Evolutionary conservation across 495 filamentous ascomycete genomes (phyloP).

Genomic region (Talaromyces stipitatus): DNA sequence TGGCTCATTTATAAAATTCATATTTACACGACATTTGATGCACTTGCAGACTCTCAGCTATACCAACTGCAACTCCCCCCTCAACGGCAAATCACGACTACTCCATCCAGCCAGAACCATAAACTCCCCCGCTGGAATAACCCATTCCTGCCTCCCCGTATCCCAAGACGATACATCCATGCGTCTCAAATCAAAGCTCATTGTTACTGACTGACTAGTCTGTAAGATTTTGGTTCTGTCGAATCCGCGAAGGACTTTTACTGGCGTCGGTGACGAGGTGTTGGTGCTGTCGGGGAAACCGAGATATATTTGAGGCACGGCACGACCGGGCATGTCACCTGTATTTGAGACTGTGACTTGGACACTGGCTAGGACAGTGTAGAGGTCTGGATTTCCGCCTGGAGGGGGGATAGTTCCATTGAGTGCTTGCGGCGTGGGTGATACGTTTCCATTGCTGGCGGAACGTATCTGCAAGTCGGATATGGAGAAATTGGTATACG

Average conservation of each 20-base stretch:
- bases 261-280: slow-evolving; percentile 3
- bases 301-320: slow-evolving; percentile 60
- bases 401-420: not conserved
- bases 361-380: slow-evolving; percentile 43
- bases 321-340: slow-evolving; percentile 38
- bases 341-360: slow-evolving; percentile 47
- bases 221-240: slow-evolving; percentile 35
- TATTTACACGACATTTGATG: too few relatives aligned
- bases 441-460: not conserved
- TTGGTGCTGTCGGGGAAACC: slow-evolving; percentile 29
- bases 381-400: slow-evolving; percentile 50
- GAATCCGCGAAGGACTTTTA: slow-evolving; percentile 49
- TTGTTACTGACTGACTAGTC: slow-evolving; percentile 28
- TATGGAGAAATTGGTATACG: slow-evolving; percentile 7
- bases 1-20: too few relatives aligned
- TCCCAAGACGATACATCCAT: slow-evolving; percentile 61
- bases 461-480: not conserved
- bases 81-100: slow-evolving; percentile 15
- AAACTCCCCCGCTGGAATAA: slow-evolving; percentile 16
- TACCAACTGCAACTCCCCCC: slow-evolving; percentile 30
- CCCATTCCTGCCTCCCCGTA: slow-evolving; percentile 49
- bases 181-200: slow-evolving; percentile 48
- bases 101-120: slow-evolving; percentile 18
- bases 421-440: not conserved
- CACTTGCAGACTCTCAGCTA: too few relatives aligned